A percentile compares a stretch with the other conserved stretches of the same genome.
Evolutionary conservation across 2,329 filamentous ascomycete species (phyloP).

Genomic region (Colletotrichum tanaceti): DNA sequence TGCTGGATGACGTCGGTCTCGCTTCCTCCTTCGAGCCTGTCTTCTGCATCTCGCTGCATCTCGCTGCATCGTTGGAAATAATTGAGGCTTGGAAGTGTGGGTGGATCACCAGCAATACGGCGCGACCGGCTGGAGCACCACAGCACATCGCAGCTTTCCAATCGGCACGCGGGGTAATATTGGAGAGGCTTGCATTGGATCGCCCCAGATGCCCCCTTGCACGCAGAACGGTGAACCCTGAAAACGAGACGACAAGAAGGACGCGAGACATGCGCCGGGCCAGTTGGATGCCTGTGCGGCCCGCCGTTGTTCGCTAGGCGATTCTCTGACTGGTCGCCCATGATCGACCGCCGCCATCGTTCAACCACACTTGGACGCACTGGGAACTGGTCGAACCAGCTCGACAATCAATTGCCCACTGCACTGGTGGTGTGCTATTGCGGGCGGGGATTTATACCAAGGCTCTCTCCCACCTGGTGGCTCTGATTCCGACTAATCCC

Average conservation of each 20-base stretch:
- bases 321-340: constrained; percentile 36
- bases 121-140: constrained; percentile 20
- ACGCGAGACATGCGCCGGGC: constrained; percentile 39
- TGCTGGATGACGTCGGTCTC: constrained; percentile 36
- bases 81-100: constrained; percentile 30
- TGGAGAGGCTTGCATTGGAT: constrained; percentile 40
- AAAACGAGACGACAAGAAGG: constrained; percentile 36
- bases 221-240: constrained; percentile 40
- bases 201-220: constrained; percentile 37
- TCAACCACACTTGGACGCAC: constrained; percentile 34
- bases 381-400: constrained; percentile 9
- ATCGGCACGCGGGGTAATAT: constrained; percentile 40
- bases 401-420: constrained; percentile 16
- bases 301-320: constrained; percentile 30
- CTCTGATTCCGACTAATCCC: constrained; percentile 3
- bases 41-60: constrained; percentile 24
- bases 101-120: constrained; percentile 28
- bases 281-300: constrained; percentile 39
- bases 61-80: constrained; percentile 22
- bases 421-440: constrained; percentile 16
- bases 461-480: constrained; percentile 18
- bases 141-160: constrained; percentile 29
- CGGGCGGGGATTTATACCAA: constrained; percentile 24
- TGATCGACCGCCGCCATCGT: constrained; percentile 34
- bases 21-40: constrained; percentile 16